A percentile compares a stretch with the other conserved stretches of the same genome.
These are phyloP conservation scores for Lipomyces sp. DNA, from an alignment of 805 yeast genomes.

Conservation along the genomic window DNA sequence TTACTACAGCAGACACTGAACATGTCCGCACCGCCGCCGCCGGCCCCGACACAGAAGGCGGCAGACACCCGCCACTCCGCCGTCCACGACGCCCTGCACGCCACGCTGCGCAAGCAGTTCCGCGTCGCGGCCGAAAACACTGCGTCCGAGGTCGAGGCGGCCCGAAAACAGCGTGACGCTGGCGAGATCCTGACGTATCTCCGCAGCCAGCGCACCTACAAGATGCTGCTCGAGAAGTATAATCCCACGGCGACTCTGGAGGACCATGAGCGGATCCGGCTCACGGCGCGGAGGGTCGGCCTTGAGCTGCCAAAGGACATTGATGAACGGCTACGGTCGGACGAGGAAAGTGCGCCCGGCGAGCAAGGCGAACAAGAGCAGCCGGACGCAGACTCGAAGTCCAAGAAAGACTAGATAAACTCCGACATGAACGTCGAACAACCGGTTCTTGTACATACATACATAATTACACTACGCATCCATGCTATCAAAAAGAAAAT, in stretches of 20 bases:
- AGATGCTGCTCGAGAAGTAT: conserved; percentile 68
- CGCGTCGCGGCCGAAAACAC: not conserved
- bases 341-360: conserved; percentile 7
- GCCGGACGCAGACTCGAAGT: not conserved
- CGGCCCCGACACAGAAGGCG: conserved; percentile 3
- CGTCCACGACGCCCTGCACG: conserved; percentile 8
- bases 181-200: conserved; percentile 62
- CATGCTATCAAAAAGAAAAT: not conserved
- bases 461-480: not conserved
- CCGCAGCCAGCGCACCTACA: conserved; percentile 70
- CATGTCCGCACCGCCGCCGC: conserved; percentile 26
- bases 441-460: not conserved
- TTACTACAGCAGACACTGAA: conserved; percentile 22
- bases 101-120: conserved; percentile 10
- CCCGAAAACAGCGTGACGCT: conserved; percentile 33
- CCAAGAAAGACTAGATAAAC: conserved; percentile 2
- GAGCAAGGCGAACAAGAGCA: not conserved
- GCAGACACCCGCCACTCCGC: not conserved
- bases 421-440: too few species aligned
- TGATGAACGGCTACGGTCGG: conserved; percentile 18
- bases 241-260: conserved; percentile 78
- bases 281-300: conserved; percentile 88
- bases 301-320: conserved; percentile 53
- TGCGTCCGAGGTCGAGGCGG: conserved; percentile 1
- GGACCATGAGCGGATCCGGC: conserved; percentile 71